Percentiles rank a stretch among this genome's conserved stretches.
phyloP scores from a whole-genome alignment of 805 yeast species.

The Yarrowia keelungensis region DNA sequence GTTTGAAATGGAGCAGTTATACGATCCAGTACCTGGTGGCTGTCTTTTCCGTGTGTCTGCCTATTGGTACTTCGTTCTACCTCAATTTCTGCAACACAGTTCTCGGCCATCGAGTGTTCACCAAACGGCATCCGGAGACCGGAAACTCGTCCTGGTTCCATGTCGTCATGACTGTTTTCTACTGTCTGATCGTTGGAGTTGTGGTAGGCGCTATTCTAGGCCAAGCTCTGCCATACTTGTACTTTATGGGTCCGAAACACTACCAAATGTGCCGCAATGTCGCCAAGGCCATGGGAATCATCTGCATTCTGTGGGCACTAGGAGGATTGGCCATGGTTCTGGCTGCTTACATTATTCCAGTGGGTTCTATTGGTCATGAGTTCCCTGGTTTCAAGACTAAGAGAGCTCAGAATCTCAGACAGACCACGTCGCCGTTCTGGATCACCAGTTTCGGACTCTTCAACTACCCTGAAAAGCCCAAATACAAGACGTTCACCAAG shows the following conservation, averaged over 20 bases:
- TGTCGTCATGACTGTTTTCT: constrained; percentile 58
- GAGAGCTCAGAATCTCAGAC: background rate
- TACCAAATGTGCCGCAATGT: constrained; percentile 62
- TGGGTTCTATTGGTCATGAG: constrained; percentile 59
- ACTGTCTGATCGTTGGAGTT: constrained; percentile 61
- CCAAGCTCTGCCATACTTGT: constrained; percentile 64
- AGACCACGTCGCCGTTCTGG: constrained; percentile 27
- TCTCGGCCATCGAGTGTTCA: constrained; percentile 73
- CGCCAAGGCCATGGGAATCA: constrained; percentile 59
- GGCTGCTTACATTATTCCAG: constrained; percentile 61
- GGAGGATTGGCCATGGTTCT: constrained; percentile 59
- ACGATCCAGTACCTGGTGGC: constrained; percentile 58
- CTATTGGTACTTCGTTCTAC: constrained; percentile 64
- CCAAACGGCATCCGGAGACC: constrained; percentile 77
- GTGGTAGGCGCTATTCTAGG: constrained; percentile 75
- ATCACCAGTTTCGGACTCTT: constrained; percentile 5
- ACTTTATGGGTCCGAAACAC: constrained; percentile 57
- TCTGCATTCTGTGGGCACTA: constrained; percentile 60
- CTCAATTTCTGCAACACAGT: constrained; percentile 66
- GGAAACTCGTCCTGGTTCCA: constrained; percentile 63
- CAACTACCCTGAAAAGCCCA: constrained; percentile 10
- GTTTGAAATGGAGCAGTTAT: constrained; percentile 66
- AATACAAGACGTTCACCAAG: constrained; percentile 26
- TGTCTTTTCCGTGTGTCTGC: constrained; percentile 62
- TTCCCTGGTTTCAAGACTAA: constrained; percentile 41